Evolutionary conservation across 1,139 yeast genomes (phyloP), one percentile per base, ranked within the genome.

Genomic region (Lodderomyces pseudojiufengensis): DNA sequence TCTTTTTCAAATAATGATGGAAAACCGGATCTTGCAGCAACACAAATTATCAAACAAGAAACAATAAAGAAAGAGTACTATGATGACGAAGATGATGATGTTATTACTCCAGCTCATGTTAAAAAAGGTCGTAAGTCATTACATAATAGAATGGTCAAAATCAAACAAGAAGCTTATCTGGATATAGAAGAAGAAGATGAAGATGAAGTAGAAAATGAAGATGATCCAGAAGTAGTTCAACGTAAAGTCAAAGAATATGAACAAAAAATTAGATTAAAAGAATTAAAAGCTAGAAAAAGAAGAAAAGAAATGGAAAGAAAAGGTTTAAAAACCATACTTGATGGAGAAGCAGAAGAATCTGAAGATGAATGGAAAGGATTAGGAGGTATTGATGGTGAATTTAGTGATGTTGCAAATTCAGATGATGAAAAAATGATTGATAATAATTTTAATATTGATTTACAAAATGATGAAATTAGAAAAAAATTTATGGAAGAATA

Each of bases 281-380:
- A 69, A 44, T 55, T 63, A 50, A 63, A 52, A 44, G 51, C 60
- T 10, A 58, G 68, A 25, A 59, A 58, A 42, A 61, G 57, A 39
- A 63, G 78, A 45, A 65, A 61, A 46, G 80, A 73, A 46, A 59
- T 74, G 60, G 79, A 69, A 46, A 59, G 69, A 29, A 67, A 64
- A 41, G 82, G 81, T 0, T 54, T 77, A 23, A 65, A 66, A 39
- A 63, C 65, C n/a, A 64, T 80, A 14, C 65, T 84, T 43, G 90
- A 84, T 44, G 84, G 83, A 30, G 96, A 90, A 64, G 98, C 98
- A 31, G 94, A 80, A 47, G 97, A 92, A 64, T 86, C 96, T 28
- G 97, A 92, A 45, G 97, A 90, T 65, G 97, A 90, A 63, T 90
- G 95, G 90, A 80, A 80, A 33, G 96, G 96, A 2, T 55, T 85